A percentile compares a stretch with the other conserved stretches of the same genome.
Conservation (phyloP, 805 yeast genomes). For the Pichia occidentalis region DNA sequence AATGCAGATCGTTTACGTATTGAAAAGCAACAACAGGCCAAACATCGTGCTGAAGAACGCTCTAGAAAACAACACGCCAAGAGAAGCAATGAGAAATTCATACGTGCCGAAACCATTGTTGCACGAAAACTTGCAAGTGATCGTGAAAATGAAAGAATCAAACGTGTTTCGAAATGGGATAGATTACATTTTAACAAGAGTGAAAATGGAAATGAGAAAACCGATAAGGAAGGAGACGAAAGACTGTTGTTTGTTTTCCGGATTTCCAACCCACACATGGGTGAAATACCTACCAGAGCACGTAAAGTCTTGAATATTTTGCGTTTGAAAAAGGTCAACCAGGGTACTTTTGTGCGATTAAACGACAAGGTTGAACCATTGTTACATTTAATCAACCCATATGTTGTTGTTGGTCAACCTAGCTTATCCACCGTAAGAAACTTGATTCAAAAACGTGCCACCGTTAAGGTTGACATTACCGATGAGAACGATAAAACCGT, state of each 20-base stretch:
- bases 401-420: constrained; percentile 67
- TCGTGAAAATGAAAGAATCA: constrained; percentile 63
- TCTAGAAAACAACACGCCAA: constrained; percentile 38
- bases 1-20: constrained; percentile 66
- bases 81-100: constrained; percentile 43
- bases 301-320: constrained; percentile 51
- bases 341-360: constrained; percentile 66
- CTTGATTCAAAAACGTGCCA: constrained; percentile 71
- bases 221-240: constrained; percentile 28
- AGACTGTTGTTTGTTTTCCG: constrained; percentile 61
- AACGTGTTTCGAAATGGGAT: constrained; percentile 53
- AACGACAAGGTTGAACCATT: constrained; percentile 55
- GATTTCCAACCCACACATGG: constrained; percentile 57
- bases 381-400: constrained; percentile 64
- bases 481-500: constrained; percentile 16
- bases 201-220: constrained; percentile 24
- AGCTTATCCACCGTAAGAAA: constrained; percentile 67
- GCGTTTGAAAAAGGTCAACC: constrained; percentile 52
- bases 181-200: constrained; percentile 22
- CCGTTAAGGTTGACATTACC: constrained; percentile 32
- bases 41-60: constrained; percentile 41
- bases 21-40: constrained; percentile 64
- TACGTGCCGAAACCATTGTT: constrained; percentile 70
- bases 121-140: constrained; percentile 57
- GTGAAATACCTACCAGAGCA: constrained; percentile 60